phyloP scores from a whole-genome alignment of 139 green algal species.

The Coelastrella sp. region DNA sequence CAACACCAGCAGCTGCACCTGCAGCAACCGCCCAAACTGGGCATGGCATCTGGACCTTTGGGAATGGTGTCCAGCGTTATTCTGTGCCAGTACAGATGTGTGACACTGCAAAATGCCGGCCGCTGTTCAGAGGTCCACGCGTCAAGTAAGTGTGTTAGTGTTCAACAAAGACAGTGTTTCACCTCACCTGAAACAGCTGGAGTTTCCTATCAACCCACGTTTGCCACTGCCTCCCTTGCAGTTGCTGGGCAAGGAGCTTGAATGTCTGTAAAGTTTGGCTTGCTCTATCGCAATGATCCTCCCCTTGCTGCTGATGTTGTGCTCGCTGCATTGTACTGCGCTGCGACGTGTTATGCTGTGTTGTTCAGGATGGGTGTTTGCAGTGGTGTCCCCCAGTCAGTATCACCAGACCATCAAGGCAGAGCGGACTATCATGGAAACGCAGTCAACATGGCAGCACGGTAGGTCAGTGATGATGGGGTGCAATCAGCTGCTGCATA shows the following conservation, averaged over 20 bases:
- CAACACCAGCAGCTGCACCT: background rate
- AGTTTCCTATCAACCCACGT: background rate
- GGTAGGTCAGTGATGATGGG: too few species aligned
- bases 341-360: too few species aligned
- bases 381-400: background rate
- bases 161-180: background rate
- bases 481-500: too few species aligned
- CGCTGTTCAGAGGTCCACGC: constrained; percentile 24
- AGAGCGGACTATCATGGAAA: constrained; percentile 31
- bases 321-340: too few species aligned
- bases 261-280: too few species aligned
- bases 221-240: background rate
- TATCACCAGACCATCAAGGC: background rate
- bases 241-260: too few species aligned
- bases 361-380: constrained; percentile 34
- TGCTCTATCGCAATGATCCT: too few species aligned
- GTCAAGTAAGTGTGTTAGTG: constrained; percentile 13
- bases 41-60: background rate
- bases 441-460: constrained; percentile 40
- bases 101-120: background rate
- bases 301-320: too few species aligned
- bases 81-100: background rate
- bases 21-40: background rate
- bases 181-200: background rate
- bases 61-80: background rate